A percentile compares a stretch with the other conserved stretches of the same genome.
These are phyloP conservation scores for Pichia sp. DNA, from an alignment of 1,139 yeast species.

Conservation along the genomic window DNA sequence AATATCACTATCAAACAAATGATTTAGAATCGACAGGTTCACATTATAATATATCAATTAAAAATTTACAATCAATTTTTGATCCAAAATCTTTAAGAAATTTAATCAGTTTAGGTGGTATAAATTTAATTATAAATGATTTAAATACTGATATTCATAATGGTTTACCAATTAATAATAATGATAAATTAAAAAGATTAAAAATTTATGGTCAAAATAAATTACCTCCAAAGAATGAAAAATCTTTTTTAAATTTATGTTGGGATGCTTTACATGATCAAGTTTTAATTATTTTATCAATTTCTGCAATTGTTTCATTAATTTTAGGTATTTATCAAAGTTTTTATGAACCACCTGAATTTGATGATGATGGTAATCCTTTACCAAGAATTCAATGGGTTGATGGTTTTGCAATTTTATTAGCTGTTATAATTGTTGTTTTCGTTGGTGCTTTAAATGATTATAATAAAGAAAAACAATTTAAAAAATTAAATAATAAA, in stretches of 20 bases:
- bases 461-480: conserved; percentile 92
- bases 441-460: conserved; percentile 91
- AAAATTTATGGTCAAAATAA: conserved; percentile 57
- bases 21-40: conserved; percentile 12
- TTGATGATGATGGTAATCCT: conserved; percentile 69
- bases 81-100: conserved; percentile 47
- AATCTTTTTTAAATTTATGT: conserved; percentile 61
- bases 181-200: conserved; percentile 33
- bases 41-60: conserved; percentile 18
- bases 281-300: conserved; percentile 72
- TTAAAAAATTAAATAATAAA: conserved; percentile 76
- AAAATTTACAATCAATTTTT: conserved; percentile 38
- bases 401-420: conserved; percentile 95
- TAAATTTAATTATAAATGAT: conserved; percentile 27
- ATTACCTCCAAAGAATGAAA: conserved; percentile 64
- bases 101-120: conserved; percentile 36
- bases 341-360: conserved; percentile 72
- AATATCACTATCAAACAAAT: not conserved
- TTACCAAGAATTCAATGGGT: conserved; percentile 92
- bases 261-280: conserved; percentile 87
- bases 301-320: conserved; percentile 84
- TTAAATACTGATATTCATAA: conserved; percentile 36
- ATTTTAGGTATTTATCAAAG: conserved; percentile 91
- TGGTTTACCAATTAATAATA: conserved; percentile 40
- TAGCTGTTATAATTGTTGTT: conserved; percentile 86